Percentiles rank a stretch among this genome's conserved stretches.
These are phyloP conservation scores for Amanita jacksonii DNA, from an alignment of 768 basidiomycete genomes.

Conservation along the genomic window DNA sequence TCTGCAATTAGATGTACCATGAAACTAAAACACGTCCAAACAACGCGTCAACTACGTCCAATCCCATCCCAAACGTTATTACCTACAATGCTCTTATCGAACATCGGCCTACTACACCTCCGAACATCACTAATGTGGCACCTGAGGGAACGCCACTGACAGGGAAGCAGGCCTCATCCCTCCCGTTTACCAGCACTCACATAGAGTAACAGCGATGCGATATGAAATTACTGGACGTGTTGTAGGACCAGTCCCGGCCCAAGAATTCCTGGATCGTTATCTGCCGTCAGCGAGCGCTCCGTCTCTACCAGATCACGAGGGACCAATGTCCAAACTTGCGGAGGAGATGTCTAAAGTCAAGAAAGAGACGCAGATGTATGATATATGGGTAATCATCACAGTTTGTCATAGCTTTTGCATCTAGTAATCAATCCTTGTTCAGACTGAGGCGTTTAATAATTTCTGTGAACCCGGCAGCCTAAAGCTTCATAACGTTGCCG, in stretches of 20 bases:
- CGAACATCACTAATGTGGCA: no score
- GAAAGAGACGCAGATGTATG: background rate
- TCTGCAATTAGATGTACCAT: no score
- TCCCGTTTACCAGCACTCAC: constrained; percentile 20
- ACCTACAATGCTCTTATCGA: no score
- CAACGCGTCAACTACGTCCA: no score
- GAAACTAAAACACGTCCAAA: no score
- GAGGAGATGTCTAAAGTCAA: background rate
- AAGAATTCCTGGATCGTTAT: background rate
- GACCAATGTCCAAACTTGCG: background rate
- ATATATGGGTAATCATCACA: constrained; percentile 1
- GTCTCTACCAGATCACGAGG: background rate
- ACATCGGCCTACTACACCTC: no score
- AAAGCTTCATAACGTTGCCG: background rate
- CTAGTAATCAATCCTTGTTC: background rate
- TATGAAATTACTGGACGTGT: background rate
- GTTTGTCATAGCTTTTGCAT: background rate
- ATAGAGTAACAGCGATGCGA: constrained; percentile 26
- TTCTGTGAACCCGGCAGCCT: background rate
- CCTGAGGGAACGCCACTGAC: no score
- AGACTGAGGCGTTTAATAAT: background rate
- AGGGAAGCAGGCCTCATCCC: no score
- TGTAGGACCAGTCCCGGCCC: constrained; percentile 1
- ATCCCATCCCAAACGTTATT: no score
- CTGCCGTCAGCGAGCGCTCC: background rate